Percentiles rank a stretch among this genome's conserved stretches.
These are phyloP conservation scores for Vaccinium vitisidaea DNA, from an alignment of 148 eudicot genomes.

Conservation along the genomic window DNA sequence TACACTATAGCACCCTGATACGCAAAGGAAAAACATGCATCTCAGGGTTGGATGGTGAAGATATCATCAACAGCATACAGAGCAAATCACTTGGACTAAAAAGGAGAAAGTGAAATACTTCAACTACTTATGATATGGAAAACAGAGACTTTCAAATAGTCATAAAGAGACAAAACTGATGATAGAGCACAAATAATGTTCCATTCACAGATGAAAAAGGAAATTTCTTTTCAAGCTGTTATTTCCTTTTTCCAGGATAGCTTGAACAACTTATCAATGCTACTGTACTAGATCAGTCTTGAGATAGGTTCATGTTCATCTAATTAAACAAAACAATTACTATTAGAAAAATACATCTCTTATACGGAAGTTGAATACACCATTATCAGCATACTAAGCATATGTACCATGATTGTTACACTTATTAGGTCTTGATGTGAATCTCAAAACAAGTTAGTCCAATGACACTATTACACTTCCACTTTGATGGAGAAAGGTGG, in stretches of 20 bases:
- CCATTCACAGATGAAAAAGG: background rate
- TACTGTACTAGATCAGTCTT: background rate
- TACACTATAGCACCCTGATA: background rate
- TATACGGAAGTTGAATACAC: background rate
- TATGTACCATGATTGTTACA: background rate
- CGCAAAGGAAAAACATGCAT: constrained; percentile 4
- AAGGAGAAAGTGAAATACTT: background rate
- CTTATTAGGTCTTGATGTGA: constrained; percentile 7
- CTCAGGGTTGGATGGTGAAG: background rate
- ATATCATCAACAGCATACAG: constrained; percentile 2
- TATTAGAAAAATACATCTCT: background rate
- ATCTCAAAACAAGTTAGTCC: background rate
- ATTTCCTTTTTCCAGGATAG: background rate
- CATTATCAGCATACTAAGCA: background rate
- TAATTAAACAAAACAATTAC: background rate
- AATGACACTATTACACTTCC: background rate
- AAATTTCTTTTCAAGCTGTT: background rate
- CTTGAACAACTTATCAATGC: background rate
- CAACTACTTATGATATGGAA: background rate
- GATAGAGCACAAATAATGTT: background rate
- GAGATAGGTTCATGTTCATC: background rate
- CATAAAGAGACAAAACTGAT: background rate
- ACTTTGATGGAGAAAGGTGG: background rate
- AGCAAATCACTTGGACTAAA: background rate
- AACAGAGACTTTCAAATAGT: background rate